A percentile compares a stretch with the other conserved stretches of the same genome.
phyloP scores from a whole-genome alignment of 1,284 basidiomycete species.

The Rugosomyces carneus region DNA sequence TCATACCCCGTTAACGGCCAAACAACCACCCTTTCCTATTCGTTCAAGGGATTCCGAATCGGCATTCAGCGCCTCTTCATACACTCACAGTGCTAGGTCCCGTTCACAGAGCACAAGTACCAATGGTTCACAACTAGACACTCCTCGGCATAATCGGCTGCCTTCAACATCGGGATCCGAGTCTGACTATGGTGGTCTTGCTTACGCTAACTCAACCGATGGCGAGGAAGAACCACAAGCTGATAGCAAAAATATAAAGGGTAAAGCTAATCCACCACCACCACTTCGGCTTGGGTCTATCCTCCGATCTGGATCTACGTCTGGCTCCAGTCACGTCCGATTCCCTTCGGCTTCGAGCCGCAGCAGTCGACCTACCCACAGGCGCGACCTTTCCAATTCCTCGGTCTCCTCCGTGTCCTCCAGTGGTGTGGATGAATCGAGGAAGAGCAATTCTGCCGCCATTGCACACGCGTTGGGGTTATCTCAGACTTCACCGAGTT shows the following conservation, averaged over 20 bases:
- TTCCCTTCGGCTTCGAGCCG: conserved; percentile 18
- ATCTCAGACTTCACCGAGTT: conserved; percentile 30
- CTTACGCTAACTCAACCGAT: conserved; percentile 44
- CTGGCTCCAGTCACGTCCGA: conserved; percentile 19
- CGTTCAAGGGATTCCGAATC: conserved; percentile 11
- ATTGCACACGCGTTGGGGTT: conserved; percentile 35
- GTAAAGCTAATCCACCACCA: conserved; percentile 22
- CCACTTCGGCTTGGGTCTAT: conserved; percentile 19
- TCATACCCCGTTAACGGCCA: conserved; percentile 19
- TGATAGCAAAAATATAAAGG: conserved; percentile 20
- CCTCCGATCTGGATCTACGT: conserved; percentile 17
- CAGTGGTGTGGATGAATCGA: conserved; percentile 12
- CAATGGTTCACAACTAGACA: conserved; percentile 9
- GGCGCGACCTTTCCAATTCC: conserved; percentile 20
- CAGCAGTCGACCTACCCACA: conserved; percentile 11
- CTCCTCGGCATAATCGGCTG: conserved; percentile 9
- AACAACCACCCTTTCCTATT: conserved; percentile 8
- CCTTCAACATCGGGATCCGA: conserved; percentile 29
- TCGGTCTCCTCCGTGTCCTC: conserved; percentile 22
- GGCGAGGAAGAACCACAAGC: conserved; percentile 37
- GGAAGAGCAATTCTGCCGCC: conserved; percentile 26
- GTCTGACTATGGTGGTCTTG: conserved; percentile 41
- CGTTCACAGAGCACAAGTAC: conserved; percentile 7
- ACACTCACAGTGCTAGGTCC: conserved; percentile 9
- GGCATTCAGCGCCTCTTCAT: conserved; percentile 15